Conservation (phyloP, 2,329 filamentous ascomycete genomes). For the Aspergillus luchuensis region DNA sequence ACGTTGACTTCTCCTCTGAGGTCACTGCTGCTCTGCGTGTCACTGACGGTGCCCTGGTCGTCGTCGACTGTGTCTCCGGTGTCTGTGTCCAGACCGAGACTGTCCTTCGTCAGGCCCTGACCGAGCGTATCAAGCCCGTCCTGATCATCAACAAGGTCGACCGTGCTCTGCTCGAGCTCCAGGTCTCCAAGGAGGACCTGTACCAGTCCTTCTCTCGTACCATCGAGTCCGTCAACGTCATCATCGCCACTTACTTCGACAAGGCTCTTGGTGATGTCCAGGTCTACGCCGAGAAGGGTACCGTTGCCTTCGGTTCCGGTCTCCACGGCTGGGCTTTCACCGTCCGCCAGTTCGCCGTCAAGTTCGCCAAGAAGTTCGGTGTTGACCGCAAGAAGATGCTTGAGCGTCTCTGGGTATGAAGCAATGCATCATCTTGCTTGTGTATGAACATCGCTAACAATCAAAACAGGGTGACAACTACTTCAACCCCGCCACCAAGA, state of each 20-base stretch:
- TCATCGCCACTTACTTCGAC: slow-evolving; percentile 99
- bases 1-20: slow-evolving; percentile 99
- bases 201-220: slow-evolving; percentile 99
- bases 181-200: slow-evolving; percentile 97
- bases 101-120: slow-evolving; percentile 96
- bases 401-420: slow-evolving; percentile 93
- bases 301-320: slow-evolving; percentile 98
- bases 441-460: neutral
- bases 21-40: slow-evolving; percentile 99
- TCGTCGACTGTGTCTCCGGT: slow-evolving; percentile 99
- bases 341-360: slow-evolving; percentile 90
- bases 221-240: slow-evolving; percentile 99
- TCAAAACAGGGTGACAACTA: slow-evolving; percentile 79
- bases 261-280: slow-evolving; percentile 96
- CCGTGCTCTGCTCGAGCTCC: slow-evolving; percentile 97
- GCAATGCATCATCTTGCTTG: slow-evolving; percentile 24
- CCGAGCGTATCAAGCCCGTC: slow-evolving; percentile 99
- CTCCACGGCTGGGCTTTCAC: slow-evolving; percentile 99
- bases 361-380: slow-evolving; percentile 99
- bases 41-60: slow-evolving; percentile 98
- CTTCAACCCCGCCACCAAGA: slow-evolving; percentile 99
- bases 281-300: slow-evolving; percentile 97
- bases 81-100: slow-evolving; percentile 99
- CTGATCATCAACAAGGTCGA: slow-evolving; percentile 99
- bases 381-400: slow-evolving; percentile 99